Evolutionary conservation across 2,329 filamentous ascomycete species (phyloP).

Genomic region (Penicillium griseofulvum): DNA sequence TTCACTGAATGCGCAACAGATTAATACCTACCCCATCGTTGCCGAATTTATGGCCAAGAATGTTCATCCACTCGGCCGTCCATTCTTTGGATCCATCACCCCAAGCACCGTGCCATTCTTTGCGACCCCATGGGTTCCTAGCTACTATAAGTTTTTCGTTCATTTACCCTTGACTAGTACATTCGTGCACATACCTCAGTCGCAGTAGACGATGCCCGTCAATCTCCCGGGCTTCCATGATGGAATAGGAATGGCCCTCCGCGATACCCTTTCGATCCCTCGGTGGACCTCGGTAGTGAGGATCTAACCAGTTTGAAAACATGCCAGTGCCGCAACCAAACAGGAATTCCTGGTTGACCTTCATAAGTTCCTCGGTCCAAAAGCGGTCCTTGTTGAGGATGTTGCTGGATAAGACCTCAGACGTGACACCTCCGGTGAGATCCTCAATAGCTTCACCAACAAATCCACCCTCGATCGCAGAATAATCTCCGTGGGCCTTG

Average conservation of each 20-base stretch:
- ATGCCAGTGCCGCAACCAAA: slow-evolving; percentile 49
- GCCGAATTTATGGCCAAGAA: slow-evolving; percentile 70
- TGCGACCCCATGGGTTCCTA: slow-evolving; percentile 77
- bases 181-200: slow-evolving; percentile 47
- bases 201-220: slow-evolving; percentile 63
- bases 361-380: slow-evolving; percentile 76
- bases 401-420: slow-evolving; percentile 46
- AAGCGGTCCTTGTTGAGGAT: slow-evolving; percentile 69
- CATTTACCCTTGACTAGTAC: slow-evolving; percentile 5
- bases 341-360: slow-evolving; percentile 73
- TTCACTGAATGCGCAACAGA: too few species aligned
- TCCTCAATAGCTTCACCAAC: slow-evolving; percentile 63
- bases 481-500: slow-evolving; percentile 79
- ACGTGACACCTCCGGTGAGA: slow-evolving; percentile 53
- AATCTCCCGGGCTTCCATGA: slow-evolving; percentile 60
- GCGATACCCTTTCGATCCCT: slow-evolving; percentile 45
- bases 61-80: slow-evolving; percentile 74
- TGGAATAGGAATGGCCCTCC: slow-evolving; percentile 56
- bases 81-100: slow-evolving; percentile 80
- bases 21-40: slow-evolving; percentile 60
- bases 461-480: slow-evolving; percentile 70
- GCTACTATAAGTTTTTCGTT: slow-evolving; percentile 12
- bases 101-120: slow-evolving; percentile 80
- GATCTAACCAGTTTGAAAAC: slow-evolving; percentile 46
- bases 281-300: slow-evolving; percentile 33